Conservation (phyloP, 108 stramenopile genomes). For the Cylindrotheca fusiformis region DNA sequence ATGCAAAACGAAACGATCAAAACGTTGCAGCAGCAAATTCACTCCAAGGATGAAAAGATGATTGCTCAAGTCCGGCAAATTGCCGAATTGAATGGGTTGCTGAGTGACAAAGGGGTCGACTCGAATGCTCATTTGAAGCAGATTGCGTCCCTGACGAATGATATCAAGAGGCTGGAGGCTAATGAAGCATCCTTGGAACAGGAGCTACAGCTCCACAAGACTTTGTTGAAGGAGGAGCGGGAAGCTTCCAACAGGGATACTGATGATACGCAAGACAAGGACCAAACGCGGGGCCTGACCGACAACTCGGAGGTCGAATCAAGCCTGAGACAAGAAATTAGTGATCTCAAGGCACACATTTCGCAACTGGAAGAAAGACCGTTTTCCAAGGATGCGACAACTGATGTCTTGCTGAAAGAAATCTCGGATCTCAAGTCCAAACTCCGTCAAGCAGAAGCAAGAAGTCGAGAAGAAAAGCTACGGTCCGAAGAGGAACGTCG, state of each 20-base stretch:
- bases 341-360: neutral
- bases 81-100: slow-evolving; percentile 2
- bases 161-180: neutral
- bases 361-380: neutral
- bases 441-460: slow-evolving; percentile 9
- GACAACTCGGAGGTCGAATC: neutral
- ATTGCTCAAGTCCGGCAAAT: slow-evolving; percentile 5
- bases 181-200: neutral
- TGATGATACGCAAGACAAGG: neutral
- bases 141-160: slow-evolving; percentile 3
- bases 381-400: neutral
- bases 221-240: neutral
- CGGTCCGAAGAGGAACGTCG: slow-evolving; percentile 23
- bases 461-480: slow-evolving; percentile 14
- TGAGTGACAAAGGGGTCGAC: neutral
- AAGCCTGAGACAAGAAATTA: neutral
- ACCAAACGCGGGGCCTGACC: neutral
- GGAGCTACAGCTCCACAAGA: slow-evolving; percentile 2
- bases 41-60: slow-evolving; percentile 8
- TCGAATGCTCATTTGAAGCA: neutral
- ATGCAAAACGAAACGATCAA: neutral
- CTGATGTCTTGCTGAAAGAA: slow-evolving; percentile 4
- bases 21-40: slow-evolving; percentile 3
- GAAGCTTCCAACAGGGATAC: neutral
- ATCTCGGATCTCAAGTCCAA: slow-evolving; percentile 11